Conservation (phyloP, 345 rosid species). For the Mallotus nudiflorus region DNA sequence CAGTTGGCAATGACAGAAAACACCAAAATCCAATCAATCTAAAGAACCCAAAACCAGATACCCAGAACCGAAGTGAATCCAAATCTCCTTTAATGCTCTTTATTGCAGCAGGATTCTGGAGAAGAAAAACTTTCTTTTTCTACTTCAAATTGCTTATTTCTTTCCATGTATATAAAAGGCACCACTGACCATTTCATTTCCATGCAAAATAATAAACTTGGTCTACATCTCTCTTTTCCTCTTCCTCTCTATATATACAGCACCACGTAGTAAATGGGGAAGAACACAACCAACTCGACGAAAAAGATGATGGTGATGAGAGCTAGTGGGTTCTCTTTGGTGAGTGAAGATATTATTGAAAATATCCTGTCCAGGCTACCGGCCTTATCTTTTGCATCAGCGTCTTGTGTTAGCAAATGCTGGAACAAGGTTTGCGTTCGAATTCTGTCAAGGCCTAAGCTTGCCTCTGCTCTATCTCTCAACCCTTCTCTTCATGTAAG, state of each 20-base stretch:
- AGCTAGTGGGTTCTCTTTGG: conserved; percentile 5
- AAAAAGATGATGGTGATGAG: not conserved
- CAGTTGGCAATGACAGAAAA: conserved; percentile 4
- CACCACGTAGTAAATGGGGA: not conserved
- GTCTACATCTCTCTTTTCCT: not conserved
- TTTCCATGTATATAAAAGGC: conserved; percentile 8
- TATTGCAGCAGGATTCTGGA: conserved; percentile 11
- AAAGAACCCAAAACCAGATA: conserved; percentile 11
- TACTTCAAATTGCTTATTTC: not conserved
- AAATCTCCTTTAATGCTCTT: conserved; percentile 19
- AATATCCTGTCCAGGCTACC: conserved; percentile 47
- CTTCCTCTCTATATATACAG: not conserved
- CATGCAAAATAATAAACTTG: not conserved
- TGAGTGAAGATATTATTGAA: conserved; percentile 41
- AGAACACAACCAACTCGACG: not conserved
- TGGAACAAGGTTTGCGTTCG: conserved; percentile 45
- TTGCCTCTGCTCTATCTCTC: conserved; percentile 60
- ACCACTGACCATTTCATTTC: not conserved
- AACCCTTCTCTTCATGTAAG: conserved; percentile 38
- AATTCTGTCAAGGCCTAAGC: conserved; percentile 50
- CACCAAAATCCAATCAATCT: conserved; percentile 13
- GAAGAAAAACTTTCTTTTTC: conserved; percentile 1
- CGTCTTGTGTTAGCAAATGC: conserved; percentile 47
- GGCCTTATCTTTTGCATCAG: conserved; percentile 50
- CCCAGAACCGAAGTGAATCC: conserved; percentile 22